These are phyloP conservation scores for Carex cristatella DNA, from an alignment of 176 grass and related monocot species.

Conservation along the genomic window DNA sequence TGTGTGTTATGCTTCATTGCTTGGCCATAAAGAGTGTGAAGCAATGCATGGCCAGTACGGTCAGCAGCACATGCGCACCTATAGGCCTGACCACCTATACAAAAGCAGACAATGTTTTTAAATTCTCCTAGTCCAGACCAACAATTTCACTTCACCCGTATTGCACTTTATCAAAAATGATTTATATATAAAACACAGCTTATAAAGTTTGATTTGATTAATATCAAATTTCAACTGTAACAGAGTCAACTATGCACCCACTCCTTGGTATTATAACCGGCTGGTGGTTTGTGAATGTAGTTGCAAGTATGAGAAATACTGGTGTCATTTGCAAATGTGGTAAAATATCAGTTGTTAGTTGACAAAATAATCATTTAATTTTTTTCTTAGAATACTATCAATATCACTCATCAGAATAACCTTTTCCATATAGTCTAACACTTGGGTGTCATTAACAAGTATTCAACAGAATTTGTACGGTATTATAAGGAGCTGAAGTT, in stretches of 20 bases:
- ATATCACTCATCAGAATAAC: background rate
- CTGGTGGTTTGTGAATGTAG: background rate
- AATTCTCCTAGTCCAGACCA: background rate
- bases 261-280: background rate
- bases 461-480: background rate
- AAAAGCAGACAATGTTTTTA: background rate
- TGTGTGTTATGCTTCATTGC: constrained; percentile 99
- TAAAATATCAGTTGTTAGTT: background rate
- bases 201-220: background rate
- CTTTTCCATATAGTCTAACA: background rate
- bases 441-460: background rate
- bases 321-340: background rate
- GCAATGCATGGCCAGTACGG: constrained; percentile 91
- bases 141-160: background rate
- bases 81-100: constrained; percentile 80
- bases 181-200: background rate
- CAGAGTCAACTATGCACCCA: background rate
- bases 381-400: background rate
- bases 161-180: background rate
- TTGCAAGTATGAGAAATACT: background rate
- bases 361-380: background rate
- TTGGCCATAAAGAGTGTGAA: constrained; percentile 94
- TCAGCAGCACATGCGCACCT: constrained; percentile 94
- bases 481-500: background rate
- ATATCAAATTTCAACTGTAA: background rate